These are phyloP conservation scores for Cenchrus fungigraminus DNA, from an alignment of 176 grass and related monocot genomes.

Conservation along the genomic window DNA sequence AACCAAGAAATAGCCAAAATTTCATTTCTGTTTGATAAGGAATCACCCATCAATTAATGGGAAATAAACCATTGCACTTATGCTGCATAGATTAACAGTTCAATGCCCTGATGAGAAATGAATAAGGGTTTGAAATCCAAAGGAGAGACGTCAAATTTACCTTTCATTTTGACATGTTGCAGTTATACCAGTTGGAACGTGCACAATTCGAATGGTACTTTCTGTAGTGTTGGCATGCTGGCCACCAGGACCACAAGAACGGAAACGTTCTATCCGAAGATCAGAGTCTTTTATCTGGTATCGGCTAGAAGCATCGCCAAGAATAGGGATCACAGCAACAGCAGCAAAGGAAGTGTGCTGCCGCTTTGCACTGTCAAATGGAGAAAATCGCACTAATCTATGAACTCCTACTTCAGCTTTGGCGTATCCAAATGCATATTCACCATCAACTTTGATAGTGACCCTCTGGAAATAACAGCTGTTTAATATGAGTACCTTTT, in stretches of 20 bases:
- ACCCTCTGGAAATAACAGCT: conserved; percentile 65
- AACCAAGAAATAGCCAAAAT: not conserved
- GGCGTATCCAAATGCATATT: conserved; percentile 91
- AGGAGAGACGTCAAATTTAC: conserved; percentile 48
- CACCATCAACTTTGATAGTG: conserved; percentile 91
- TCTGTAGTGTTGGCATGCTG: conserved; percentile 96
- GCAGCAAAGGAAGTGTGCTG: conserved; percentile 95
- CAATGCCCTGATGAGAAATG: not conserved
- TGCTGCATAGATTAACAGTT: conserved; percentile 1
- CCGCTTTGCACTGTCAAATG: conserved; percentile 87
- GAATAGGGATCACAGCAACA: conserved; percentile 92
- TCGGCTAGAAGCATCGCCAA: conserved; percentile 62
- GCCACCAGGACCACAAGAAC: conserved; percentile 84
- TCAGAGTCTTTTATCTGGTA: conserved; percentile 96
- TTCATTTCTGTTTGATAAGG: not conserved
- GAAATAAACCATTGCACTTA: not conserved
- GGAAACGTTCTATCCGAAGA: conserved; percentile 89
- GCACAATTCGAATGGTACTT: conserved; percentile 93
- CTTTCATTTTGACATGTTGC: conserved; percentile 97
- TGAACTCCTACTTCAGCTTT: conserved; percentile 93
- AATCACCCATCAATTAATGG: conserved; percentile 6
- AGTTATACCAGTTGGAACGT: conserved; percentile 88
- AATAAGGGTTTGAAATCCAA: conserved; percentile 10
- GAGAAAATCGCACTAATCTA: conserved; percentile 88
- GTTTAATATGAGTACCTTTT: conserved; percentile 4